These are phyloP conservation scores for Epichloe sp. DNA, from an alignment of 2,329 filamentous ascomycete genomes.

Conservation along the genomic window DNA sequence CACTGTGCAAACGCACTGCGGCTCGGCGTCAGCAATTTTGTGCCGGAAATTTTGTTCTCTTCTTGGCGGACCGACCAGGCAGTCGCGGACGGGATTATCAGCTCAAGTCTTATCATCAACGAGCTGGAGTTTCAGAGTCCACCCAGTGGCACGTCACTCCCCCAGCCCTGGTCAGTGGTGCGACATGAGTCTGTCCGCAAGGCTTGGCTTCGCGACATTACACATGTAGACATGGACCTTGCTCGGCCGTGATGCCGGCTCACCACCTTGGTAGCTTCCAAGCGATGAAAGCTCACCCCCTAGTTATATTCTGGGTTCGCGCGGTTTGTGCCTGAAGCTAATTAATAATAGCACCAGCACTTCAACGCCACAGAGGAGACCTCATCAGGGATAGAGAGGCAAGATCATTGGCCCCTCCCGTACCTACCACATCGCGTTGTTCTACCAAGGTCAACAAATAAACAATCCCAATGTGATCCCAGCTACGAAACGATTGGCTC, in stretches of 20 bases:
- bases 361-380: not conserved
- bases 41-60: no score
- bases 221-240: no score
- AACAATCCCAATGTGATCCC: no score
- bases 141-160: not conserved
- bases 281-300: not conserved
- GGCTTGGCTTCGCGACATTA: not conserved
- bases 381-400: not conserved
- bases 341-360: not conserved
- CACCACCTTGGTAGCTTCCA: not conserved
- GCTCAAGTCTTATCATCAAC: not conserved
- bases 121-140: not conserved
- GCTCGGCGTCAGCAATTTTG: no score
- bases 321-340: conserved; percentile 3
- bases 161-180: not conserved
- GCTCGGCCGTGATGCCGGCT: no score
- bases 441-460: no score
- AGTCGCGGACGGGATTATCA: no score
- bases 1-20: no score
- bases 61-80: no score
- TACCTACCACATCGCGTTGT: not conserved
- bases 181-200: conserved; percentile 1
- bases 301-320: not conserved
- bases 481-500: no score
- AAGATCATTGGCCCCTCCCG: not conserved